Evolutionary conservation across 805 yeast species (phyloP).

Genomic region (Wickerhamiella allomyrinae): DNA sequence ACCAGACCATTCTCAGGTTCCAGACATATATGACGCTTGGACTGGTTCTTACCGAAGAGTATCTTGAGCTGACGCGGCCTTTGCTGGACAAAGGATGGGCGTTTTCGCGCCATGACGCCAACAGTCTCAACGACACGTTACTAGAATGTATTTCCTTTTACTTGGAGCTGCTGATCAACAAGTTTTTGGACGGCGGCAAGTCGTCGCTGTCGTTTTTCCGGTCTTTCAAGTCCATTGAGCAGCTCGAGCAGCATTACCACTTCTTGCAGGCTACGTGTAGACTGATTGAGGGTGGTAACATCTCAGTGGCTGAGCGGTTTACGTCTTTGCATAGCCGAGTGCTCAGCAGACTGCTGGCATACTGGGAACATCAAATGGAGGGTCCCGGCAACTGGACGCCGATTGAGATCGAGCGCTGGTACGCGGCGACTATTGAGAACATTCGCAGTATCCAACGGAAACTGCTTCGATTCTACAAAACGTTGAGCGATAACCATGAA

Average conservation of each 20-base stretch:
- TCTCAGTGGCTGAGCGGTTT: conserved; percentile 67
- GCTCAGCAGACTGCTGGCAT: conserved; percentile 51
- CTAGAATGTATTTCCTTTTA: conserved; percentile 61
- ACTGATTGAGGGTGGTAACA: conserved; percentile 67
- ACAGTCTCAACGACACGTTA: conserved; percentile 49
- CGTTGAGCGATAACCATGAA: conserved; percentile 53
- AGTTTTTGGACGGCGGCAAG: conserved; percentile 62
- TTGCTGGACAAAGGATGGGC: conserved; percentile 56
- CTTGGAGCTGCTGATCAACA: conserved; percentile 55
- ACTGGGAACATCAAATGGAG: conserved; percentile 55
- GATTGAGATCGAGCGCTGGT: conserved; percentile 39
- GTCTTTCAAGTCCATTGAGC: conserved; percentile 85
- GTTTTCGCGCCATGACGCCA: conserved; percentile 47
- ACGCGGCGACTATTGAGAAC: conserved; percentile 26
- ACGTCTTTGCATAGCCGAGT: conserved; percentile 51
- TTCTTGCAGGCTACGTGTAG: conserved; percentile 64
- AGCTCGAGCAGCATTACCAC: conserved; percentile 56
- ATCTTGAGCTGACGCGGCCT: conserved; percentile 38
- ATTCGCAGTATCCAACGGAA: conserved; percentile 52
- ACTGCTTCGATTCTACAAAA: conserved; percentile 59
- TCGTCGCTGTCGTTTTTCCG: conserved; percentile 41
- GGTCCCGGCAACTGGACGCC: conserved; percentile 37
- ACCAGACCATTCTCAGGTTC: conserved; percentile 81
- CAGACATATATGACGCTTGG: conserved; percentile 64
- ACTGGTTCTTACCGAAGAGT: conserved; percentile 54